Percentiles rank a stretch among this genome's conserved stretches.
phyloP scores from a whole-genome alignment of 768 basidiomycete species.

The Phaffia australis region DNA sequence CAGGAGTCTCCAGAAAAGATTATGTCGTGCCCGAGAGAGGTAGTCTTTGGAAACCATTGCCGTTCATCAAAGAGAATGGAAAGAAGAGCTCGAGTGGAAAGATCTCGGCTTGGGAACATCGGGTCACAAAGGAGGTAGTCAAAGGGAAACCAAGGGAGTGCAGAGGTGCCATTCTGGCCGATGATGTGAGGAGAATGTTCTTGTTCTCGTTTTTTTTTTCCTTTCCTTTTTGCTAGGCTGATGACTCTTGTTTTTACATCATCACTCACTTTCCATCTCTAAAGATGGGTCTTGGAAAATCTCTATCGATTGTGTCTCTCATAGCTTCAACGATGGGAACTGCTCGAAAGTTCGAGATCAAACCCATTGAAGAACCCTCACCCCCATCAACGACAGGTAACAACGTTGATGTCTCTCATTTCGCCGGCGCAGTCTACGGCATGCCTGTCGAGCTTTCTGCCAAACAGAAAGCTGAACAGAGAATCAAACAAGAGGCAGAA shows the following conservation, averaged over 20 bases:
- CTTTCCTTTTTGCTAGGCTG: neutral
- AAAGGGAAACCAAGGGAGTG: conserved; percentile 44
- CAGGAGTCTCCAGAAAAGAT: conserved; percentile 25
- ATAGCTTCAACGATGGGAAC: conserved; percentile 72
- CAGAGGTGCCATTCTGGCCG: conserved; percentile 85
- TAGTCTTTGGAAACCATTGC: conserved; percentile 25
- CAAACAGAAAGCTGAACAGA: conserved; percentile 58
- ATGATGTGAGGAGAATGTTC: conserved; percentile 61
- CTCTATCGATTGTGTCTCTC: conserved; percentile 86
- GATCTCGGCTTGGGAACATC: conserved; percentile 57
- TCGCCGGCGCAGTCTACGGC: conserved; percentile 69
- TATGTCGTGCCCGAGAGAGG: conserved; percentile 20
- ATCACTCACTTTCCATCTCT: neutral
- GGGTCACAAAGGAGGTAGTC: conserved; percentile 68
- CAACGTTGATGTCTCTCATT: conserved; percentile 46
- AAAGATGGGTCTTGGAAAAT: conserved; percentile 97
- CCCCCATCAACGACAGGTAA: conserved; percentile 20
- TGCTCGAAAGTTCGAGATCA: conserved; percentile 55
- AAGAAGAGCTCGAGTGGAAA: conserved; percentile 44
- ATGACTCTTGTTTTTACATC: neutral
- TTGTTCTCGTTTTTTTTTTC: neutral
- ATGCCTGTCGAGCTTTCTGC: conserved; percentile 48
- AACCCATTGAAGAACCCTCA: conserved; percentile 41
- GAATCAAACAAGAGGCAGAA: conserved; percentile 55
- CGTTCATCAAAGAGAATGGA: conserved; percentile 26